Percentiles rank a stretch among this genome's conserved stretches.
These are phyloP conservation scores for Rhodosporidiobolus sp. DNA, from an alignment of 768 basidiomycete species.

Conservation along the genomic window DNA sequence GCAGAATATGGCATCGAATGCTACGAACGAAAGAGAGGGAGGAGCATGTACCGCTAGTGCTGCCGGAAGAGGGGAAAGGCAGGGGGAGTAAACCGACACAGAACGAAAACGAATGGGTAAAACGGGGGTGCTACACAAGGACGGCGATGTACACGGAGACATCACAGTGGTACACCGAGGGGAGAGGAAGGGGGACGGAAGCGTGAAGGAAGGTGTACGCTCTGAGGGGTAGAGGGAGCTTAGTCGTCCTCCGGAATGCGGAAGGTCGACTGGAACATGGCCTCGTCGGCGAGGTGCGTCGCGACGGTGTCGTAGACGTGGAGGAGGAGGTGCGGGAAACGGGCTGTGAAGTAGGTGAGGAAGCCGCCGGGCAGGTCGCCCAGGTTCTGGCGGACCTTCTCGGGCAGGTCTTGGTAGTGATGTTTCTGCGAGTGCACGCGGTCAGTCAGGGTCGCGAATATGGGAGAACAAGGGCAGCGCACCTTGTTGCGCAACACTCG, in stretches of 20 bases:
- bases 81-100: background rate
- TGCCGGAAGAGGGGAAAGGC: background rate
- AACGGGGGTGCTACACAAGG: background rate
- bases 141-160: background rate
- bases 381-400: conserved; percentile 79
- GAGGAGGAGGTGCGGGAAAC: conserved; percentile 86
- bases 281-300: conserved; percentile 69
- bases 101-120: background rate
- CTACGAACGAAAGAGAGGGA: background rate
- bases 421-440: conserved; percentile 66
- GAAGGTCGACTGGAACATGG: conserved; percentile 46
- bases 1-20: background rate
- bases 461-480: conserved; percentile 39
- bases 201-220: too few species aligned
- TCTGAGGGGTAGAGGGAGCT: background rate
- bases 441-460: background rate
- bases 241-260: conserved; percentile 28
- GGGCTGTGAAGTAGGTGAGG: conserved; percentile 83
- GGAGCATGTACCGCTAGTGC: too few species aligned
- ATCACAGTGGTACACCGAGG: background rate
- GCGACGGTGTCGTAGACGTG: conserved; percentile 85
- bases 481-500: conserved; percentile 95
- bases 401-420: conserved; percentile 94
- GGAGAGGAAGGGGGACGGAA: background rate
- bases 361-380: conserved; percentile 91